phyloP scores from a whole-genome alignment of 2,329 filamentous ascomycete genomes.

The Colletotrichum shisoi region DNA sequence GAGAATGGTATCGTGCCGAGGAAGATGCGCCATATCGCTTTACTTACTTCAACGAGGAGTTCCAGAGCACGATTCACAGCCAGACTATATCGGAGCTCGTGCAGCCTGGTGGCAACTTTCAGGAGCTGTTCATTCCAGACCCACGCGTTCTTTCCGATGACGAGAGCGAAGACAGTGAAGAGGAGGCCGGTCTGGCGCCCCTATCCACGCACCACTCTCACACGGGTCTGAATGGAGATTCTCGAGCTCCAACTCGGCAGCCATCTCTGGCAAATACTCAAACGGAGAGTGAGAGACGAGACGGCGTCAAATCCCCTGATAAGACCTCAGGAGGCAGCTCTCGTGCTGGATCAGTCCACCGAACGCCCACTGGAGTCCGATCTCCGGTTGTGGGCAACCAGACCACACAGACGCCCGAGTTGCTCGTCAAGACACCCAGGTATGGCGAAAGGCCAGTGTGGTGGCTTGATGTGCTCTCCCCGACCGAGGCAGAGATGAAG shows the following conservation, averaged over 20 bases:
- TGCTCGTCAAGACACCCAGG: conserved; percentile 57
- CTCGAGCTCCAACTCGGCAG: conserved; percentile 57
- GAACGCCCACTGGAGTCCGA: conserved; percentile 57
- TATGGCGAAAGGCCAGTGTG: conserved; percentile 89
- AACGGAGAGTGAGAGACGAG: conserved; percentile 43
- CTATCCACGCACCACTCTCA: conserved; percentile 42
- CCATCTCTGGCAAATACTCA: conserved; percentile 51
- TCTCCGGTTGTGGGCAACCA: conserved; percentile 47
- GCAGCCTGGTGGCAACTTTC: conserved; percentile 83
- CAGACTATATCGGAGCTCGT: conserved; percentile 93
- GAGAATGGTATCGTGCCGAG: conserved; percentile 84
- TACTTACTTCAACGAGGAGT: conserved; percentile 98
- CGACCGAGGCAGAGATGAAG: conserved; percentile 95
- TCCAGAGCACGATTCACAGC: conserved; percentile 94
- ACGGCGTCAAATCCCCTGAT: conserved; percentile 46
- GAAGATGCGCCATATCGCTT: conserved; percentile 94
- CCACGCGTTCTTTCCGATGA: conserved; percentile 78
- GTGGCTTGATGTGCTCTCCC: conserved; percentile 93
- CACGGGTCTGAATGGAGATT: conserved; percentile 51
- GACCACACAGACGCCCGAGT: conserved; percentile 45
- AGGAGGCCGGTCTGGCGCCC: conserved; percentile 37
- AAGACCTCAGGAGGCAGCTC: conserved; percentile 46
- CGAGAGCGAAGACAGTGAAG: conserved; percentile 69
- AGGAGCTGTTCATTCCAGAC: conserved; percentile 89
- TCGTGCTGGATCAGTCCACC: conserved; percentile 54